Conservation (phyloP, 75 land plant species). For the Adiantum capillusveneris region DNA sequence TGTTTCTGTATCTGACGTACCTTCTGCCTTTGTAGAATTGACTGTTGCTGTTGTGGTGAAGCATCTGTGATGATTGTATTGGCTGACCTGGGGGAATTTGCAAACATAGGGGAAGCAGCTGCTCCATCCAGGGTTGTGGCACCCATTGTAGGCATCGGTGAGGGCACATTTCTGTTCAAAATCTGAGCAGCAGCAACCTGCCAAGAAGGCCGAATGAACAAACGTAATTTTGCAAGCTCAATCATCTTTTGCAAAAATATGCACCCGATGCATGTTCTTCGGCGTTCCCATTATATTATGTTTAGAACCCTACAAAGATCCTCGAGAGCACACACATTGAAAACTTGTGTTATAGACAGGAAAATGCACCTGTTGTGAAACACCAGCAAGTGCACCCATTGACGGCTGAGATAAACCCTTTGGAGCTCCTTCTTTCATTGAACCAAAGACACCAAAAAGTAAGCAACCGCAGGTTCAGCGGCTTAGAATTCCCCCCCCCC, state of each 20-base stretch:
- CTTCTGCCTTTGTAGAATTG: conserved; percentile 37
- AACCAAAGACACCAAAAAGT: background rate
- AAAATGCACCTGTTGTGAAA: conserved; percentile 3
- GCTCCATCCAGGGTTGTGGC: conserved; percentile 32
- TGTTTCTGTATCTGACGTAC: conserved; percentile 59
- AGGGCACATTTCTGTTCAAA: conserved; percentile 47
- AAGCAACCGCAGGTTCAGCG: no score
- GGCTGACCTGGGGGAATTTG: conserved; percentile 77
- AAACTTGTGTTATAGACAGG: no score
- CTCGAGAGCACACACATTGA: no score
- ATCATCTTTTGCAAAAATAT: no score
- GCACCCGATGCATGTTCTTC: no score
- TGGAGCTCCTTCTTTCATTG: background rate
- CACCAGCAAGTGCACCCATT: background rate
- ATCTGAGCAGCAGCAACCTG: conserved; percentile 51
- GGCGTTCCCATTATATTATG: no score
- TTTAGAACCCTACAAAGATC: no score
- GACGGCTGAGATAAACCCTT: conserved; percentile 1
- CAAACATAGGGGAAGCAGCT: conserved; percentile 56
- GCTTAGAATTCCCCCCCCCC: no score
- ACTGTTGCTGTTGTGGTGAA: conserved; percentile 60
- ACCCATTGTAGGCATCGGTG: conserved; percentile 29
- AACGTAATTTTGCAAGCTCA: background rate
- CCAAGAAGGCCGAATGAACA: background rate
- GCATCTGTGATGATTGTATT: conserved; percentile 56